Conservation (phyloP, 73 alveolate species). For the Stentor roeselii region DNA sequence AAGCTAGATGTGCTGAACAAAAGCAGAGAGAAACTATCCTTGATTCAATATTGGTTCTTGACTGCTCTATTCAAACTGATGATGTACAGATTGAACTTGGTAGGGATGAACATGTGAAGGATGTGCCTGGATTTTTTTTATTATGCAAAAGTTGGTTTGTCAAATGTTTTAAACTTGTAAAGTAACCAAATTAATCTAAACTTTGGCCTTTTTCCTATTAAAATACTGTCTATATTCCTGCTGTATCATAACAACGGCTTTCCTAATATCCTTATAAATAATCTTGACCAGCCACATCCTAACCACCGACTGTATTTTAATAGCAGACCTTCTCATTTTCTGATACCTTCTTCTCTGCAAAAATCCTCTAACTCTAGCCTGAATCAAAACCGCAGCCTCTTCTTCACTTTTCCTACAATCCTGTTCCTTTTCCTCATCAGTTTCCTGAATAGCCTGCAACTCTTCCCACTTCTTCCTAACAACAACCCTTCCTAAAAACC, state of each 20-base stretch:
- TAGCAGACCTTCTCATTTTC: neutral
- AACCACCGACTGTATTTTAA: neutral
- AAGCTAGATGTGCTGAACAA: slow-evolving; percentile 1
- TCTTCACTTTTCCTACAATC: neutral
- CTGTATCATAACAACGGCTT: neutral
- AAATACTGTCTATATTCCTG: neutral
- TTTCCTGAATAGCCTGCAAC: neutral
- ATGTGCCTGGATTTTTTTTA: neutral
- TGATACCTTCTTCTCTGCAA: neutral
- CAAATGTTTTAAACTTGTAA: neutral
- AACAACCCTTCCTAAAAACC: neutral
- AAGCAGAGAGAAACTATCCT: neutral
- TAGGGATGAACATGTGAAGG: neutral
- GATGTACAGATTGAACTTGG: neutral
- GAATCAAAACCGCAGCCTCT: neutral
- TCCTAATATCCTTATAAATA: neutral
- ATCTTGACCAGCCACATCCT: neutral
- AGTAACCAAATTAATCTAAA: neutral
- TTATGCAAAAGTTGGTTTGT: neutral
- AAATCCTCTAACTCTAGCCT: neutral
- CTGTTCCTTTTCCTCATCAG: neutral
- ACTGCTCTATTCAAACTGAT: neutral
- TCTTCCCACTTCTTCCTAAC: neutral
- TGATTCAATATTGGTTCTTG: neutral
- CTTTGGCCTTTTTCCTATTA: neutral